phyloP scores from a whole-genome alignment of 306 rosid genomes.

The Castanospermum australe region DNA sequence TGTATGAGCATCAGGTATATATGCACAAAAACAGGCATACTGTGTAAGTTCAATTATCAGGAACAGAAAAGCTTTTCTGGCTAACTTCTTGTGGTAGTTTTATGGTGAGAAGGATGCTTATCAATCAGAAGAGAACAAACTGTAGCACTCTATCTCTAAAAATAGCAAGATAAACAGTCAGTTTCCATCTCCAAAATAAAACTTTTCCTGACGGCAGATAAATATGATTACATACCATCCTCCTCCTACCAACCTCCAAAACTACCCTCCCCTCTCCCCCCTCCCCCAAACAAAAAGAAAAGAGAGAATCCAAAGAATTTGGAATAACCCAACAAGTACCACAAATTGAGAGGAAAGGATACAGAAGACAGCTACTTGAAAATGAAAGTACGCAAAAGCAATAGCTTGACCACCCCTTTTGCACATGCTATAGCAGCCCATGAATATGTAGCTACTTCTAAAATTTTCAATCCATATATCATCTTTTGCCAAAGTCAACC shows the following conservation, averaged over 20 bases:
- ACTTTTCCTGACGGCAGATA: neutral
- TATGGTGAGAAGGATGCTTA: neutral
- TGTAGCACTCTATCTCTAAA: neutral
- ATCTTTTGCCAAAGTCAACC: too few species aligned
- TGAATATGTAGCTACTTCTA: too few species aligned
- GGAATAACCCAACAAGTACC: neutral
- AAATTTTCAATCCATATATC: too few species aligned
- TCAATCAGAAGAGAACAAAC: conserved; percentile 7
- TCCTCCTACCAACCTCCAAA: neutral
- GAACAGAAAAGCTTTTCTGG: neutral
- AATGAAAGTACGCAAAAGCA: neutral
- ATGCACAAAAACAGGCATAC: neutral
- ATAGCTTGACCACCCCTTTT: too few species aligned
- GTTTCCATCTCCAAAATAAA: neutral
- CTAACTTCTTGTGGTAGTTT: neutral
- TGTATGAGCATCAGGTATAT: neutral
- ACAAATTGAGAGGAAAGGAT: neutral
- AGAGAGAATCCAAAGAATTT: neutral
- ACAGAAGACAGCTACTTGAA: neutral
- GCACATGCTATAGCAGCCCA: too few species aligned
- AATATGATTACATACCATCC: neutral
- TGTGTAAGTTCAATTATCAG: neutral
- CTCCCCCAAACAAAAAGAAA: too few species aligned
- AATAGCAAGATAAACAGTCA: neutral
- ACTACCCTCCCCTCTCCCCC: neutral